These are phyloP conservation scores for Spizellomyces punctatus DNA, from an alignment of 192 early-diverging fungal genomes.

Conservation along the genomic window DNA sequence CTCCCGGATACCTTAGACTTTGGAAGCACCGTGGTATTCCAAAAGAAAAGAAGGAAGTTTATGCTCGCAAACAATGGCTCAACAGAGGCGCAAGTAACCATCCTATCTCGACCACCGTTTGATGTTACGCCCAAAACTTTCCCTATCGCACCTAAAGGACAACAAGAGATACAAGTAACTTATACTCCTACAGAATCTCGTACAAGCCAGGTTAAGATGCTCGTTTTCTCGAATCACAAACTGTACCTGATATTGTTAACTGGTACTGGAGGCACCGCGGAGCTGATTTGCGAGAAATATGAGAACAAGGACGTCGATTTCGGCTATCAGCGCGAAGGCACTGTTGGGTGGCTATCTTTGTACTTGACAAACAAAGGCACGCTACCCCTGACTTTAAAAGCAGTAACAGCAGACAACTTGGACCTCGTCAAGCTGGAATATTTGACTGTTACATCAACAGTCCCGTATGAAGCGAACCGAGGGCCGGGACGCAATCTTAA, in stretches of 20 bases:
- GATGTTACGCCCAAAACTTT: conserved; percentile 49
- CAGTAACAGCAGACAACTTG: conserved; percentile 44
- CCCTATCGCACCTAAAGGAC: conserved; percentile 41
- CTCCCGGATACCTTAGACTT: conserved; percentile 61
- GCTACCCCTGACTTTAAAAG: conserved; percentile 53
- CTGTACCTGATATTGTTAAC: conserved; percentile 48
- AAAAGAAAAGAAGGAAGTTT: conserved; percentile 40
- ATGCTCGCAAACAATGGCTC: conserved; percentile 55
- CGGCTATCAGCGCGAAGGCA: conserved; percentile 54
- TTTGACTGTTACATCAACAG: conserved; percentile 48
- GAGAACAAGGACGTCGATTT: conserved; percentile 58
- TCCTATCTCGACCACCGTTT: conserved; percentile 54
- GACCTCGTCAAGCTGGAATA: conserved; percentile 55
- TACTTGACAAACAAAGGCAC: conserved; percentile 62
- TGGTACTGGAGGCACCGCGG: conserved; percentile 55
- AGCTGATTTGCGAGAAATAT: conserved; percentile 63
- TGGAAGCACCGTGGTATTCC: conserved; percentile 54
- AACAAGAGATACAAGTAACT: conserved; percentile 48
- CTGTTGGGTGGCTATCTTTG: conserved; percentile 53
- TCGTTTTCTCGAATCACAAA: conserved; percentile 59
- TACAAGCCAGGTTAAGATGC: conserved; percentile 40
- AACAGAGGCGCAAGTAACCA: conserved; percentile 47
- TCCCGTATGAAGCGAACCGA: conserved; percentile 49
- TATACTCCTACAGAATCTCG: conserved; percentile 57
- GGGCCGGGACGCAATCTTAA: conserved; percentile 3